Conservation (phyloP, 495 filamentous ascomycete genomes). For the Apiosordaria backusii region DNA sequence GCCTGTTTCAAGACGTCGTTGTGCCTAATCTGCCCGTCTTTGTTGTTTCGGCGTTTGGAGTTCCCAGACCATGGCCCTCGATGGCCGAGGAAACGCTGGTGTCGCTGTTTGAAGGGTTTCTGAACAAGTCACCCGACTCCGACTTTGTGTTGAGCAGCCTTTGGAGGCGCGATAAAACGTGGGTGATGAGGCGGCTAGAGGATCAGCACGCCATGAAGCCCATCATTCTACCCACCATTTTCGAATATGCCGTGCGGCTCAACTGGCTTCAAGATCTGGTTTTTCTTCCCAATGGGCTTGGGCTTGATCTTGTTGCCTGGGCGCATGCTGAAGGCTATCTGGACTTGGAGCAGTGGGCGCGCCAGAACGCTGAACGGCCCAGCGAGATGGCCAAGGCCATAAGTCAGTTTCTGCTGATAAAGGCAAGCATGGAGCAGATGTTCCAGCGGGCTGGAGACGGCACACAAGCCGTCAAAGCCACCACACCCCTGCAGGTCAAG, state of each 20-base stretch:
- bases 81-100: conserved; percentile 54
- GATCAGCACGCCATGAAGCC: conserved; percentile 75
- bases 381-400: conserved; percentile 60
- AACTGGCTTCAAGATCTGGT: conserved; percentile 80
- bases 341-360: conserved; percentile 78
- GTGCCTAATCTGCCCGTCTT: conserved; percentile 71
- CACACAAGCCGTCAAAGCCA: conserved; percentile 40
- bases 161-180: conserved; percentile 81
- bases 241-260: conserved; percentile 74
- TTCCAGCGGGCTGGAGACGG: conserved; percentile 64
- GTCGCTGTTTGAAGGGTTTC: conserved; percentile 51
- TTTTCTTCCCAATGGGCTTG: conserved; percentile 70
- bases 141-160: conserved; percentile 83
- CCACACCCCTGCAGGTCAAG: conserved; percentile 66
- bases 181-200: conserved; percentile 73
- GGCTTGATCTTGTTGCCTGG: conserved; percentile 81
- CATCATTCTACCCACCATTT: conserved; percentile 69
- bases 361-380: conserved; percentile 57
- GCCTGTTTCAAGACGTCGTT: conserved; percentile 63
- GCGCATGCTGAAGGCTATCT: conserved; percentile 80
- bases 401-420: conserved; percentile 71
- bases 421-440: conserved; percentile 75
- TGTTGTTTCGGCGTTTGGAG: conserved; percentile 69
- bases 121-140: conserved; percentile 52
- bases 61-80: conserved; percentile 52